Evolutionary conservation across 2,329 filamentous ascomycete genomes (phyloP).

Genomic region (Zymoseptoria crescenta): DNA sequence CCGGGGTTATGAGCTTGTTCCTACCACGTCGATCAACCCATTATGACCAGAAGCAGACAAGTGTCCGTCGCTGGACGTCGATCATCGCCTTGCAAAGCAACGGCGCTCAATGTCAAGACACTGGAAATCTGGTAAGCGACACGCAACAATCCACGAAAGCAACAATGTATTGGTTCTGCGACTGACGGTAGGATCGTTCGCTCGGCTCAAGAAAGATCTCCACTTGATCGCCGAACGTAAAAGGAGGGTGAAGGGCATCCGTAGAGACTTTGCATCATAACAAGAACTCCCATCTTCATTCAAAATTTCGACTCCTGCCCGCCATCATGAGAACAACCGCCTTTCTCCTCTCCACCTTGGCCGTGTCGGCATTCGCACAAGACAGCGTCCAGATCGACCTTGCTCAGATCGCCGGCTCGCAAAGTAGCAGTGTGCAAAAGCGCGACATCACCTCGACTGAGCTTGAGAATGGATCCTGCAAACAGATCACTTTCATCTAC

Average conservation of each 20-base stretch:
- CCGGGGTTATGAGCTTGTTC: background rate
- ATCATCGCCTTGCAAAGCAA: background rate
- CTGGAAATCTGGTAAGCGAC: background rate
- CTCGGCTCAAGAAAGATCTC: background rate
- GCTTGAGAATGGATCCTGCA: background rate
- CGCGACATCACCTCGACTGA: background rate
- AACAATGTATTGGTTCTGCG: background rate
- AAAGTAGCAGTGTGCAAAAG: background rate
- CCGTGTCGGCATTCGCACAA: background rate
- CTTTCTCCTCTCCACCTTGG: background rate
- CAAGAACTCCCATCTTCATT: background rate
- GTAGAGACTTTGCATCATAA: background rate
- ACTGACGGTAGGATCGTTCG: background rate
- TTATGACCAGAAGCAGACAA: background rate
- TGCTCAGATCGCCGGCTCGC: background rate
- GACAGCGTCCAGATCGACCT: background rate
- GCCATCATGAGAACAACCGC: background rate
- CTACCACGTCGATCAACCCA: background rate
- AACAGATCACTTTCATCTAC: background rate
- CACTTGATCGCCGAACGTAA: background rate
- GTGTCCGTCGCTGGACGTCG: background rate
- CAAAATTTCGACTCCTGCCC: background rate
- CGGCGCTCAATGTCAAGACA: background rate
- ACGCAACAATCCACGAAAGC: background rate
- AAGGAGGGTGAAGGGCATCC: background rate